phyloP scores from a whole-genome alignment of 768 basidiomycete species.

The Mycena floridula region DNA sequence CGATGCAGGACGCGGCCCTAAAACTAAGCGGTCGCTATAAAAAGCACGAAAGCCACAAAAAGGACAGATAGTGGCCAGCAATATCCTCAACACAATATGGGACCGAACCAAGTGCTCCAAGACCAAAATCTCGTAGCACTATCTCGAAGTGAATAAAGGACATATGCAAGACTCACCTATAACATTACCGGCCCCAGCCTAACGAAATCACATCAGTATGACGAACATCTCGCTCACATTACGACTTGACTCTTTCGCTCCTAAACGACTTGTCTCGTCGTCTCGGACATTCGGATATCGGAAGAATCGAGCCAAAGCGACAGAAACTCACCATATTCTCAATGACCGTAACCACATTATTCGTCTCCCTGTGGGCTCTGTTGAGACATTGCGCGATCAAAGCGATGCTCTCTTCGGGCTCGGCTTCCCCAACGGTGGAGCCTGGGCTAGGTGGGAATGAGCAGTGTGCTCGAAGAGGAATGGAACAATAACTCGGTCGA shows the following conservation, averaged over 20 bases:
- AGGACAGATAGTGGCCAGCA: no score
- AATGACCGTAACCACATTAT: slow-evolving; percentile 54
- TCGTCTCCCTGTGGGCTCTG: slow-evolving; percentile 57
- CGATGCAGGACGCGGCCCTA: no score
- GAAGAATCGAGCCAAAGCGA: no score
- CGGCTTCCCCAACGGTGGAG: slow-evolving; percentile 69
- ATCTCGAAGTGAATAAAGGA: no score
- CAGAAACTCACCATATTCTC: slow-evolving; percentile 69
- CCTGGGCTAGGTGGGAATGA: slow-evolving; percentile 51
- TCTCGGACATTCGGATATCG: no score
- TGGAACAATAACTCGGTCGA: no score
- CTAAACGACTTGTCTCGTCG: no score
- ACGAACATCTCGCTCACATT: slow-evolving; percentile 1
- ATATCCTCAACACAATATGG: no score
- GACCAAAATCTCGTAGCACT: no score
- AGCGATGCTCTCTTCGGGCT: slow-evolving; percentile 52
- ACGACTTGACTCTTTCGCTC: no score
- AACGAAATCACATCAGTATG: not conserved
- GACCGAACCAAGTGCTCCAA: no score
- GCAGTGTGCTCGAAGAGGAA: no score
- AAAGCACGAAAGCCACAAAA: not conserved
- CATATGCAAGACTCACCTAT: slow-evolving; percentile 2
- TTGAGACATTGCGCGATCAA: slow-evolving; percentile 72
- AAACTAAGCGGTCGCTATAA: not conserved
- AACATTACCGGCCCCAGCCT: slow-evolving; percentile 9